These are phyloP conservation scores for Iris macrosiphon DNA, from an alignment of 106 monocot genomes.

Conservation along the genomic window DNA sequence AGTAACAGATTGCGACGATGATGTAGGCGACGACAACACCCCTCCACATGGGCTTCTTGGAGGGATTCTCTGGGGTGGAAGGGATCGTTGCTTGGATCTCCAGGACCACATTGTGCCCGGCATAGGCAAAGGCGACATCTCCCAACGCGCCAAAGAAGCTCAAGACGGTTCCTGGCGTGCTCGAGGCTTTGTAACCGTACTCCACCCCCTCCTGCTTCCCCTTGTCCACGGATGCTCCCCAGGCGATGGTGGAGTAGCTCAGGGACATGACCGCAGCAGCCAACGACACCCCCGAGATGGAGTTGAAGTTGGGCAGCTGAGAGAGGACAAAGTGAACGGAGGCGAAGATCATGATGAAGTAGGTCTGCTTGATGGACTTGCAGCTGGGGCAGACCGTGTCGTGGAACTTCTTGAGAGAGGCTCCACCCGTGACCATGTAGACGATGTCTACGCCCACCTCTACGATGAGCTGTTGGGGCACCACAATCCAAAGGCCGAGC, in stretches of 20 bases:
- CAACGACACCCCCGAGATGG: conserved; percentile 48
- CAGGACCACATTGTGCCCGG: conserved; percentile 33
- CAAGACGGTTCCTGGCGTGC: conserved; percentile 14
- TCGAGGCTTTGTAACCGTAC: conserved; percentile 17
- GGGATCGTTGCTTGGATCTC: conserved; percentile 45
- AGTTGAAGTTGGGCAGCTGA: conserved; percentile 59
- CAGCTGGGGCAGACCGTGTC: conserved; percentile 40
- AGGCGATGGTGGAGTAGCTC: conserved; percentile 39
- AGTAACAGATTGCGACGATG: conserved; percentile 32
- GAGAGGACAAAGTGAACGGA: conserved; percentile 58
- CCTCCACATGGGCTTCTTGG: conserved; percentile 31
- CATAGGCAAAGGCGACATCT: conserved; percentile 33
- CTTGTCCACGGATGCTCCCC: conserved; percentile 18
- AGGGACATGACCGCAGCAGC: conserved; percentile 66
- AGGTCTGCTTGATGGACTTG: conserved; percentile 48
- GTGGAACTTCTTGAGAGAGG: conserved; percentile 61
- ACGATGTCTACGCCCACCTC: conserved; percentile 58
- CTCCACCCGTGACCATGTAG: conserved; percentile 66
- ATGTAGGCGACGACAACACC: conserved; percentile 32
- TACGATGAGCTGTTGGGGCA: conserved; percentile 49
- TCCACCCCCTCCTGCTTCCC: conserved; percentile 22
- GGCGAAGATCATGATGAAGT: conserved; percentile 66
- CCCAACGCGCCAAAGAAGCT: conserved; percentile 30
- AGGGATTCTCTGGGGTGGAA: conserved; percentile 26
- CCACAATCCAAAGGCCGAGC: conserved; percentile 66